These are phyloP conservation scores for Nicotiana sylvestris DNA, from an alignment of 257 asterid genomes.

Conservation along the genomic window DNA sequence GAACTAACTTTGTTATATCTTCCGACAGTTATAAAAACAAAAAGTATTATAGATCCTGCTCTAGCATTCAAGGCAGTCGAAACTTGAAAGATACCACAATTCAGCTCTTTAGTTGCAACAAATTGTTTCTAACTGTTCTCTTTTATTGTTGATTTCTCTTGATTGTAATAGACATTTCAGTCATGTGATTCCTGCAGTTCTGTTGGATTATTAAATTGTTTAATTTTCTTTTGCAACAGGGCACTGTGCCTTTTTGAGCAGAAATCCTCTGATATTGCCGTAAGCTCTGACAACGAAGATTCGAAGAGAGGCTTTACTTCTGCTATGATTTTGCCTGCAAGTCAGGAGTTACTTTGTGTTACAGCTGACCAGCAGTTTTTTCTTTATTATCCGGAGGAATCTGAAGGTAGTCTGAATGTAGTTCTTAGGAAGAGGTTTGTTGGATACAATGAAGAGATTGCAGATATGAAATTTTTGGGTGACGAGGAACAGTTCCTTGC, in stretches of 20 bases:
- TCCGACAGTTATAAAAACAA: no score
- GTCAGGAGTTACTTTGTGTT: slow-evolving; percentile 74
- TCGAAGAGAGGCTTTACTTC: slow-evolving; percentile 79
- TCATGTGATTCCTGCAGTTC: background rate
- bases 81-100: background rate
- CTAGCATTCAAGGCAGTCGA: background rate
- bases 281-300: slow-evolving; percentile 61
- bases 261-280: slow-evolving; percentile 71
- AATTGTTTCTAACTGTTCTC: background rate
- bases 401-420: slow-evolving; percentile 48
- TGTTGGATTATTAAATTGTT: background rate
- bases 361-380: slow-evolving; percentile 98
- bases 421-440: slow-evolving; percentile 66
- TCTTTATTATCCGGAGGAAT: slow-evolving; percentile 52
- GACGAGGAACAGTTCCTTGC: slow-evolving; percentile 88
- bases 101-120: background rate
- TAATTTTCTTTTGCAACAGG: slow-evolving; percentile 40
- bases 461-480: slow-evolving; percentile 94
- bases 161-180: background rate
- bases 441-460: slow-evolving; percentile 94
- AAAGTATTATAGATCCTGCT: background rate
- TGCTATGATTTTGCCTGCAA: slow-evolving; percentile 71
- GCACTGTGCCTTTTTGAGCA: slow-evolving; percentile 78
- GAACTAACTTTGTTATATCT: no score
- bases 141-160: background rate